phyloP scores from a whole-genome alignment of 1,284 basidiomycete genomes.

The Tilletia caries region DNA sequence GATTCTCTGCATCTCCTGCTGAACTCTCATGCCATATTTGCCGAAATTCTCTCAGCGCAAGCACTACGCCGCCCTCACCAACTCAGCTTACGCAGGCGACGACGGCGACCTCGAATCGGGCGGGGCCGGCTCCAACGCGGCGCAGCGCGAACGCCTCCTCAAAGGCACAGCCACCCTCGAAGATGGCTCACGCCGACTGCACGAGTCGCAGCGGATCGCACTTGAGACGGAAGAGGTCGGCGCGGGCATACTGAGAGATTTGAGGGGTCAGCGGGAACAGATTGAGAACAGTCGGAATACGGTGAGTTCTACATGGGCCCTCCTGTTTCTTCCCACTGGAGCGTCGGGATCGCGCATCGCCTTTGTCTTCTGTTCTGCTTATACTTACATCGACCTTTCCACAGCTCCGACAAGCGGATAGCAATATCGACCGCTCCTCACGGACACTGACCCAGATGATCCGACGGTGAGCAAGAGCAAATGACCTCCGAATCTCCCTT shows the following conservation, averaged over 20 bases:
- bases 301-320: conserved; percentile 57
- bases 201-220: conserved; percentile 86
- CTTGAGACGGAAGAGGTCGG: conserved; percentile 95
- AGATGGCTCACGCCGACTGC: conserved; percentile 64
- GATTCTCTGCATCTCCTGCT: not conserved
- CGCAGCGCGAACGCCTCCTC: conserved; percentile 56
- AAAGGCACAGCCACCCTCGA: conserved; percentile 55
- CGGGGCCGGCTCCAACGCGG: conserved; percentile 17
- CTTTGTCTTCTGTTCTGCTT: not conserved
- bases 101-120: conserved; percentile 28
- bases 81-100: conserved; percentile 5
- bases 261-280: conserved; percentile 86
- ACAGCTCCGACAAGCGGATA: conserved; percentile 61
- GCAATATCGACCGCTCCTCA: conserved; percentile 61
- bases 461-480: conserved; percentile 57
- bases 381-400: not conserved
- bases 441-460: conserved; percentile 65
- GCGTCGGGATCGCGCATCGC: too few relatives aligned
- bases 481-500: not conserved
- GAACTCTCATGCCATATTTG: not conserved
- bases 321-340: too few relatives aligned
- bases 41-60: not conserved
- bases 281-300: conserved; percentile 90
- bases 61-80: not conserved
- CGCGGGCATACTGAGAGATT: conserved; percentile 80